Percentiles rank a stretch among this genome's conserved stretches.
phyloP scores from a whole-genome alignment of 202 grass and related monocot genomes.

The Cymbopogon flexuosus region DNA sequence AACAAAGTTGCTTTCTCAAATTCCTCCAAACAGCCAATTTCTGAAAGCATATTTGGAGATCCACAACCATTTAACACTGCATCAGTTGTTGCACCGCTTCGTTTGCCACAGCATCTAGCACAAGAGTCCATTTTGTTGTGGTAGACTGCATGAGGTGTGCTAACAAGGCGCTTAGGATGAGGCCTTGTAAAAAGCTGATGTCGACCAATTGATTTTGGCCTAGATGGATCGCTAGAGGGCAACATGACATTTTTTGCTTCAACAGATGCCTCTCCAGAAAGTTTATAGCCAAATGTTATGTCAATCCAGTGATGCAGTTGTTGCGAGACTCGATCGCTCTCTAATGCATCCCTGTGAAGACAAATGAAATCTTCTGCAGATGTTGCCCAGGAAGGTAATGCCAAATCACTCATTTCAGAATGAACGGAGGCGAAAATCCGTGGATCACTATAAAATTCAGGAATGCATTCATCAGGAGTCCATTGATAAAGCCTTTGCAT shows the following conservation, averaged over 20 bases:
- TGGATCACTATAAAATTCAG: slow-evolving; percentile 88
- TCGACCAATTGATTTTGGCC: slow-evolving; percentile 68
- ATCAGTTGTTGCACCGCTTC: slow-evolving; percentile 16
- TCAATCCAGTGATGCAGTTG: slow-evolving; percentile 96
- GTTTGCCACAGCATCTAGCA: slow-evolving; percentile 43
- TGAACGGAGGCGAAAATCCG: slow-evolving; percentile 75
- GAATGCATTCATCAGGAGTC: slow-evolving; percentile 97
- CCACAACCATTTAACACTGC: slow-evolving; percentile 9
- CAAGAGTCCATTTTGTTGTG: slow-evolving; percentile 54
- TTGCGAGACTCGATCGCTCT: slow-evolving; percentile 72
- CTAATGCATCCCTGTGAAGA: slow-evolving; percentile 78
- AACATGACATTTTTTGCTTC: slow-evolving; percentile 95
- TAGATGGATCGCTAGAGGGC: slow-evolving; percentile 67
- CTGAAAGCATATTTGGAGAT: slow-evolving; percentile 28
- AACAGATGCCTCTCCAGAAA: slow-evolving; percentile 77
- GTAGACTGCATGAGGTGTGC: slow-evolving; percentile 48
- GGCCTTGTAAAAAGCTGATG: slow-evolving; percentile 74
- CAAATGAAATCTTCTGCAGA: slow-evolving; percentile 82
- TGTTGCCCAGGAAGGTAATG: slow-evolving; percentile 72
- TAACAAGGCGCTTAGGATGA: slow-evolving; percentile 66
- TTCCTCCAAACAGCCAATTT: slow-evolving; percentile 48
- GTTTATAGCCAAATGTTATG: slow-evolving; percentile 97
- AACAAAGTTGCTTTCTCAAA: slow-evolving; percentile 74
- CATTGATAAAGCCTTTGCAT: slow-evolving; percentile 96
- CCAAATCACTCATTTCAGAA: slow-evolving; percentile 90